These are phyloP conservation scores for Hydnomerulius pinastri DNA, from an alignment of 768 basidiomycete genomes.

Conservation along the genomic window DNA sequence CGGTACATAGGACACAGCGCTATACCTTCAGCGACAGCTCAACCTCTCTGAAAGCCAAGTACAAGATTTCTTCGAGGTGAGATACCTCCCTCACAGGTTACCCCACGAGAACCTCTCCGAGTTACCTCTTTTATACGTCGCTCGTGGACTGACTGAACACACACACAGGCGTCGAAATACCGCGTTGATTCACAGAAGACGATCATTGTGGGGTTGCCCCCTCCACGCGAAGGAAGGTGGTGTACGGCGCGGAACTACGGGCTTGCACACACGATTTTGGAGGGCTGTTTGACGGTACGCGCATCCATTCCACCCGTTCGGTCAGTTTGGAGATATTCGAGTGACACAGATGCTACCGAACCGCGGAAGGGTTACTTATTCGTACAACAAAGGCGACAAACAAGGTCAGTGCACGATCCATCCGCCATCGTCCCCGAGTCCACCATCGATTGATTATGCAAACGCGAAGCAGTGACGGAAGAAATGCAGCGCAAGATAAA, in stretches of 20 bases:
- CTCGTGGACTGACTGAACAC: constrained; percentile 1
- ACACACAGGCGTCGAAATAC: constrained; percentile 39
- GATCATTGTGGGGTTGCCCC: constrained; percentile 47
- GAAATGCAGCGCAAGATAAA: constrained; percentile 40
- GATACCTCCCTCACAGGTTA: no score
- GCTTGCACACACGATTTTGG: constrained; percentile 42
- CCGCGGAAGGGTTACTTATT: constrained; percentile 32
- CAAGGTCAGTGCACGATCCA: constrained; percentile 25
- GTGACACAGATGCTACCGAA: constrained; percentile 48
- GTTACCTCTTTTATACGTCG: no score
- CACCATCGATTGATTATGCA: no score
- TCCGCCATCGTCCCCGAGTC: no score
- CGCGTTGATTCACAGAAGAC: constrained; percentile 42
- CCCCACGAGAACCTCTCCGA: no score
- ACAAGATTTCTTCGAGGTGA: constrained; percentile 50
- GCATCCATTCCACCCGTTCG: not conserved
- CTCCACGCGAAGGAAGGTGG: constrained; percentile 36
- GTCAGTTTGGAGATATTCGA: not conserved
- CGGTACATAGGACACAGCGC: constrained; percentile 48
- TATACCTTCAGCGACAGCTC: constrained; percentile 46
- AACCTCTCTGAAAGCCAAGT: constrained; percentile 38
- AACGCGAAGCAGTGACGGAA: constrained; percentile 27
- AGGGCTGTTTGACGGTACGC: constrained; percentile 38
- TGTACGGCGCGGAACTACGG: constrained; percentile 43
- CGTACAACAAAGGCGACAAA: constrained; percentile 21